These are phyloP conservation scores for Ophiobolus disseminans DNA, from an alignment of 2,329 filamentous ascomycete species.

Conservation along the genomic window DNA sequence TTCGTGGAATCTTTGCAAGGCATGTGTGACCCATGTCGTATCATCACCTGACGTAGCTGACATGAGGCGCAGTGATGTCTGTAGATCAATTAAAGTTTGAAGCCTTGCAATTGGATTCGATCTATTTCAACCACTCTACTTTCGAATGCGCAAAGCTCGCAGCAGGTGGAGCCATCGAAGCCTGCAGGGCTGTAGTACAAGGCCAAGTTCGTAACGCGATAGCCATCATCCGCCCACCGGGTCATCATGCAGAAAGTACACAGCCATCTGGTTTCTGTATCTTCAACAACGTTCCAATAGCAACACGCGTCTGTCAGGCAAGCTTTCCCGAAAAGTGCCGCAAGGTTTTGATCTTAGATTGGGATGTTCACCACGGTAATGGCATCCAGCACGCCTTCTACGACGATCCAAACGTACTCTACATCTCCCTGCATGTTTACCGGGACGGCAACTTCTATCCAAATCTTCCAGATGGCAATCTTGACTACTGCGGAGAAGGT, in stretches of 20 bases:
- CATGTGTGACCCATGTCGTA: constrained; percentile 31
- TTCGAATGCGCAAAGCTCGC: constrained; percentile 83
- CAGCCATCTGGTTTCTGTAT: constrained; percentile 93
- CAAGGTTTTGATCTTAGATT: constrained; percentile 92
- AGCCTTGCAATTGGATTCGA: constrained; percentile 59
- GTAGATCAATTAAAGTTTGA: constrained; percentile 71
- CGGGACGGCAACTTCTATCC: constrained; percentile 87
- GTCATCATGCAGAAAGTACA: constrained; percentile 90
- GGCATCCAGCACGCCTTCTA: constrained; percentile 98
- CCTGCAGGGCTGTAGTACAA: constrained; percentile 85
- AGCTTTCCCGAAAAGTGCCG: constrained; percentile 81
- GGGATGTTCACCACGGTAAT: constrained; percentile 83
- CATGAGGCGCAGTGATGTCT: constrained; percentile 45
- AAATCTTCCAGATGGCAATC: constrained; percentile 63
- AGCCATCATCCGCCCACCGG: constrained; percentile 91
- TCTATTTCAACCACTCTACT: constrained; percentile 75
- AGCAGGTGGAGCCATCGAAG: constrained; percentile 93
- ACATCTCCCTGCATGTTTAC: constrained; percentile 94
- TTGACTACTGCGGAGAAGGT: constrained; percentile 65
- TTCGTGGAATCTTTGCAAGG: constrained; percentile 72
- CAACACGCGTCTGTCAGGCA: constrained; percentile 83
- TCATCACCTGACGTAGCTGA: constrained; percentile 17
- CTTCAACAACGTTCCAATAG: constrained; percentile 97
- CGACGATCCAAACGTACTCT: constrained; percentile 90
- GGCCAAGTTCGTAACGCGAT: constrained; percentile 92